Conservation (phyloP, 2,329 filamentous ascomycete genomes). For the Ilyonectria sp. region DNA sequence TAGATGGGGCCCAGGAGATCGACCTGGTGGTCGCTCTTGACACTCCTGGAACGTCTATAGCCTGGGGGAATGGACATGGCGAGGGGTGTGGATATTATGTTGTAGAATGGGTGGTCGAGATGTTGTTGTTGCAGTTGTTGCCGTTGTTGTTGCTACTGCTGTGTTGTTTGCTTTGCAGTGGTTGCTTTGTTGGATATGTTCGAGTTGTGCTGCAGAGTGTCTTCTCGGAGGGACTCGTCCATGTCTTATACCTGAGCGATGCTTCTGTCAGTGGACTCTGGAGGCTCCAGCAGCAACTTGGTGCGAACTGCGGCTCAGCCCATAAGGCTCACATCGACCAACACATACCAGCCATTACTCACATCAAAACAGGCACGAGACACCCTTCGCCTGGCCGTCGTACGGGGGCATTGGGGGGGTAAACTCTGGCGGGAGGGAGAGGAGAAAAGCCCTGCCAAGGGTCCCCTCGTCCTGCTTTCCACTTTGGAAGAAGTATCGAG, state of each 20-base stretch:
- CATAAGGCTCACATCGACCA: slow-evolving; percentile 29
- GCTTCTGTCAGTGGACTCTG: slow-evolving; percentile 2
- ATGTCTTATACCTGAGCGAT: slow-evolving; percentile 26
- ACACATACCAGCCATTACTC: slow-evolving; percentile 20
- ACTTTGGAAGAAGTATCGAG: slow-evolving; percentile 16
- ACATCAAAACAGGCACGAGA: slow-evolving; percentile 28
- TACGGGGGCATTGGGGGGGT: slow-evolving; percentile 17
- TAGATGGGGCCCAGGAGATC: slow-evolving; percentile 62
- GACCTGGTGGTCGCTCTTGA: slow-evolving; percentile 60
- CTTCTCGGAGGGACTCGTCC: slow-evolving; percentile 18
- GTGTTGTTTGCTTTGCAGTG: slow-evolving; percentile 6
- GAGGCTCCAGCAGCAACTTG: slow-evolving; percentile 20
- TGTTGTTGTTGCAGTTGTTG: slow-evolving; percentile 2
- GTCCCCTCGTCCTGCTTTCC: slow-evolving; percentile 27
- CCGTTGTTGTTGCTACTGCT: neutral
- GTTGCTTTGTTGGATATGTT: slow-evolving; percentile 10
- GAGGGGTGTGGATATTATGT: slow-evolving; percentile 4
- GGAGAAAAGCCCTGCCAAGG: slow-evolving; percentile 15
- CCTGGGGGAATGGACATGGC: slow-evolving; percentile 46
- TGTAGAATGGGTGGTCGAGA: neutral
- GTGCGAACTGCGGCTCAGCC: slow-evolving; percentile 32
- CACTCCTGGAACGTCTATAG: slow-evolving; percentile 55
- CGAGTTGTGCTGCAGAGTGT: slow-evolving; percentile 4
- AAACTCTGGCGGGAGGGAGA: slow-evolving; percentile 7
- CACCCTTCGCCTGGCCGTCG: slow-evolving; percentile 21